Evolutionary conservation across 805 yeast species (phyloP).

Genomic region (Lachancea mirantina): DNA sequence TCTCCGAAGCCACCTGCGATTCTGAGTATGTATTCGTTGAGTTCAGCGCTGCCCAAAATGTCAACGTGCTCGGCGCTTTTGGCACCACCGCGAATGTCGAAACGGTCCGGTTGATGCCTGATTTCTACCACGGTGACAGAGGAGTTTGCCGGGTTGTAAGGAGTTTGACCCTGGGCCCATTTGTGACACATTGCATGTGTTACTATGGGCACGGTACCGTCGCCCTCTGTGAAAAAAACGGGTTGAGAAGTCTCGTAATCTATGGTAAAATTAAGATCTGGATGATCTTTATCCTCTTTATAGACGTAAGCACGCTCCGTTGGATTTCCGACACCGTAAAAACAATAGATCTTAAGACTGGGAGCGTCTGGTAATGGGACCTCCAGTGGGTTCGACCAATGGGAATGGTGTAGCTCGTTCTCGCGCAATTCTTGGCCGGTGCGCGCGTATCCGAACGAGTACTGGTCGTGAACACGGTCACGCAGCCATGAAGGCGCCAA

Average conservation of each 20-base stretch:
- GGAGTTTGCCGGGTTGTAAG: conserved; percentile 73
- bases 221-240: conserved; percentile 85
- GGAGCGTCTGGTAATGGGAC: conserved; percentile 92
- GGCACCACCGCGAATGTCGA: conserved; percentile 95
- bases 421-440: conserved; percentile 48
- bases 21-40: conserved; percentile 75
- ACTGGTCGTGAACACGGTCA: conserved; percentile 57
- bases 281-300: conserved; percentile 54
- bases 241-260: conserved; percentile 56
- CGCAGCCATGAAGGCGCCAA: conserved; percentile 73
- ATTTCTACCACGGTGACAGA: conserved; percentile 81
- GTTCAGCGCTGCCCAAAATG: conserved; percentile 84
- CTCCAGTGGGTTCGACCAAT: conserved; percentile 94
- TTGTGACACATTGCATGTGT: conserved; percentile 89
- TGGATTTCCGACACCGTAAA: conserved; percentile 95
- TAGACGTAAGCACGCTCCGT: conserved; percentile 92
- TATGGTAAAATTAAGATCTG: conserved; percentile 61
- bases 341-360: conserved; percentile 77
- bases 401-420: conserved; percentile 65
- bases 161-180: conserved; percentile 61
- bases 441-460: conserved; percentile 71
- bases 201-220: conserved; percentile 85
- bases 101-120: conserved; percentile 86
- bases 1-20: conserved; percentile 81
- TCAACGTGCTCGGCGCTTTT: conserved; percentile 98